Evolutionary conservation across 495 filamentous ascomycete species (phyloP).

Genomic region (Podospora anserina): DNA sequence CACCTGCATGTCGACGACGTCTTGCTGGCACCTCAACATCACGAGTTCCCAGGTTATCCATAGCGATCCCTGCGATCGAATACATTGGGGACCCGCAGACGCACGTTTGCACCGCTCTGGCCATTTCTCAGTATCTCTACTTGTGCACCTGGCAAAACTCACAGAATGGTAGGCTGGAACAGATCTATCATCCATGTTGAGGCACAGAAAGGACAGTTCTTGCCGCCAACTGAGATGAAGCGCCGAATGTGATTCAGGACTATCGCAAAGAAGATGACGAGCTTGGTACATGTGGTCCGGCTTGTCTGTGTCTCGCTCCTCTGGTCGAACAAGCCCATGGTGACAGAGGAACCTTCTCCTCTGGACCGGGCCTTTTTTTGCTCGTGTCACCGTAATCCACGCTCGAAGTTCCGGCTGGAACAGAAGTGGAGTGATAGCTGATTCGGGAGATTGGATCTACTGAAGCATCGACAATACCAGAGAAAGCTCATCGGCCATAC

Average conservation of each 20-base stretch:
- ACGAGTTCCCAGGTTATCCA: background rate
- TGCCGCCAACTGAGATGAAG: background rate
- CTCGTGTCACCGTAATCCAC: background rate
- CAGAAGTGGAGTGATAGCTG: background rate
- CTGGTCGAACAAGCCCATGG: background rate
- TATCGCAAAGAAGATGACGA: background rate
- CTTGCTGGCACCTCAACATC: background rate
- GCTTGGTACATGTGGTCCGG: background rate
- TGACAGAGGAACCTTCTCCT: background rate
- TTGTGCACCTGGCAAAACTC: background rate
- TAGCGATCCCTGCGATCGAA: background rate
- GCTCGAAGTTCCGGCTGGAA: background rate
- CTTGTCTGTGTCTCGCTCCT: background rate
- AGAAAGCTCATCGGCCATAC: background rate
- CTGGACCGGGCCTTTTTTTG: background rate
- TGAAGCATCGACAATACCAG: background rate
- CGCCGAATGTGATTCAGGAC: background rate
- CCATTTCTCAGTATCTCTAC: no score
- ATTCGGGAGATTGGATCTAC: background rate
- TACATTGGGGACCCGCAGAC: constrained; percentile 1
- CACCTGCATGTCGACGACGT: background rate
- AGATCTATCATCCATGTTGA: background rate
- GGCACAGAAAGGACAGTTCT: background rate
- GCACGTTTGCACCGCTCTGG: background rate
- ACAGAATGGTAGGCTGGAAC: background rate